phyloP scores from a whole-genome alignment of 768 basidiomycete species.

The Candolleomyces eurysporus region DNA sequence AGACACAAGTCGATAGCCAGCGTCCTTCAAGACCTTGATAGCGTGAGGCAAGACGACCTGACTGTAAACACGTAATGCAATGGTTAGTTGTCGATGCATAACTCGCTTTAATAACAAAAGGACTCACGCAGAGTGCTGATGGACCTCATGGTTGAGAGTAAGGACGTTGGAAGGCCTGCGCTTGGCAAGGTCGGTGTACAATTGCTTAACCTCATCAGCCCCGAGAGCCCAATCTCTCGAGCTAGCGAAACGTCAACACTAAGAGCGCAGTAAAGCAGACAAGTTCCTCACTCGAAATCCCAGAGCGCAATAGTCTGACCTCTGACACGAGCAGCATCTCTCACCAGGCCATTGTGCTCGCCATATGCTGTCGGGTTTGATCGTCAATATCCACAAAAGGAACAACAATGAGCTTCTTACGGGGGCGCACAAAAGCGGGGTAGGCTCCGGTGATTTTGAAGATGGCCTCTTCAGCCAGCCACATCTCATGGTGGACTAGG shows the following conservation, averaged over 20 bases:
- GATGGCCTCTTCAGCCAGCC: conserved; percentile 23
- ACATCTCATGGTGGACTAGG: conserved; percentile 21
- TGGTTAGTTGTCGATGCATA: not conserved
- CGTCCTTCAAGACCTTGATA: conserved; percentile 30
- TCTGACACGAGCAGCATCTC: conserved; percentile 10
- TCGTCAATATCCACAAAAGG: not conserved
- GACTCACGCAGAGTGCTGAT: conserved; percentile 21
- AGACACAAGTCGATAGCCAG: conserved; percentile 39
- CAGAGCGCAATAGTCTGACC: conserved; percentile 16
- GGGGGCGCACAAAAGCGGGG: conserved; percentile 26
- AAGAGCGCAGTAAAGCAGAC: not conserved
- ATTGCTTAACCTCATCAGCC: conserved; percentile 19
- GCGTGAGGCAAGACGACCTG: conserved; percentile 34
- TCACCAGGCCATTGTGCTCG: conserved; percentile 13
- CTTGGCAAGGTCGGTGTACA: conserved; percentile 23
- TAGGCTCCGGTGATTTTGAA: conserved; percentile 18
- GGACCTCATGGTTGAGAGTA: conserved; percentile 36
- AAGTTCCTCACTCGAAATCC: conserved; percentile 20
- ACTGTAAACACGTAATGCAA: conserved; percentile 7
- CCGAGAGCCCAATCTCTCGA: conserved; percentile 28
- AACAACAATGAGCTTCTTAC: conserved; percentile 4
- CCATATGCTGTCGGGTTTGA: conserved; percentile 13
- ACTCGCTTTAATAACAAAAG: conserved; percentile 17
- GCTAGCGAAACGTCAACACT: conserved; percentile 31
- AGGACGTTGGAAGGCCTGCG: conserved; percentile 29